A percentile compares a stretch with the other conserved stretches of the same genome.
These are phyloP conservation scores for Cutaneotrichosporon curvatum DNA, from an alignment of 1,284 basidiomycete species.

Conservation along the genomic window DNA sequence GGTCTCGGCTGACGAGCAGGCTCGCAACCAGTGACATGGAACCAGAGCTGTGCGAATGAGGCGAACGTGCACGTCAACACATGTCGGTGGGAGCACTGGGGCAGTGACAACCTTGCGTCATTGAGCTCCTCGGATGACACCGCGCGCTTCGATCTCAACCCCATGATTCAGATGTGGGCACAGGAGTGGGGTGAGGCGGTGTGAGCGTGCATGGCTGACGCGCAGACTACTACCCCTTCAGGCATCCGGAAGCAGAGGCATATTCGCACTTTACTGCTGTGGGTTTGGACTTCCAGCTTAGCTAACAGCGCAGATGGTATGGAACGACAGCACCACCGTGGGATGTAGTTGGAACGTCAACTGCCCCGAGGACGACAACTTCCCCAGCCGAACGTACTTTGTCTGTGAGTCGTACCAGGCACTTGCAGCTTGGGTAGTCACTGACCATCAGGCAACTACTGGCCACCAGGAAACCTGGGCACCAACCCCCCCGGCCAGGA, in stretches of 20 bases:
- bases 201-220: not conserved
- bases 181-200: conserved; percentile 11
- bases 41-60: conserved; percentile 9
- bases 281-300: no score
- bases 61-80: conserved; percentile 10
- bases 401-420: conserved; percentile 6
- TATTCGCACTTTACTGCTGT: conserved; percentile 15
- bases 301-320: conserved; percentile 9
- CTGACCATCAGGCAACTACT: conserved; percentile 14
- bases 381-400: conserved; percentile 14
- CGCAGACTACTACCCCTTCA: conserved; percentile 15
- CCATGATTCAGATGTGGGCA: conserved; percentile 17
- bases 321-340: conserved; percentile 11
- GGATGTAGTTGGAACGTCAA: conserved; percentile 16
- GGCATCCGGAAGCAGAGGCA: conserved; percentile 8
- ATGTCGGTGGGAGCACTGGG: conserved; percentile 17
- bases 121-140: not conserved
- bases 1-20: conserved; percentile 4
- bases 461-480: conserved; percentile 10
- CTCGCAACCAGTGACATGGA: conserved; percentile 9
- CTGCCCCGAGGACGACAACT: conserved; percentile 7
- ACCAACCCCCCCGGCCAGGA: conserved; percentile 8
- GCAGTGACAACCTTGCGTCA: conserved; percentile 13
- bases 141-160: conserved; percentile 9
- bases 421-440: no score